Percentiles rank a stretch among this genome's conserved stretches.
Evolutionary conservation across 257 asterid genomes (phyloP).

Genomic region (Linaria vulgaris): DNA sequence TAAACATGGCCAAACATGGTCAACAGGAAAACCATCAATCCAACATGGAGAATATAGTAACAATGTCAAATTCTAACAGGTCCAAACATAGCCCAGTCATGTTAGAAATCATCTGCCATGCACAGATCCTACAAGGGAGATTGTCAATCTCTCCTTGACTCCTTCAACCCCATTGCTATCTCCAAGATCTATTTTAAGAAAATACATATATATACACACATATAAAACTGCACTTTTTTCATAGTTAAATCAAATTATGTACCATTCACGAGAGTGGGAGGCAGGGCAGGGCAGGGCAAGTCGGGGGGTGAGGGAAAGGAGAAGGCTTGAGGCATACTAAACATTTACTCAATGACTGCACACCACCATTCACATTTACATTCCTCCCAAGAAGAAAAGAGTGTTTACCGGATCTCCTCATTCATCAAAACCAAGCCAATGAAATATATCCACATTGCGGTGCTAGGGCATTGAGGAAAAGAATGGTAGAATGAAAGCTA

Average conservation of each 20-base stretch:
- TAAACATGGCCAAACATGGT: too few relatives aligned
- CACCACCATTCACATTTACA: constrained; percentile 40
- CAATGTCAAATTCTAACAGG: too few relatives aligned
- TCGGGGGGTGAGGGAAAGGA: not conserved
- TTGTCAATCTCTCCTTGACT: not conserved
- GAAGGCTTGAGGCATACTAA: not conserved
- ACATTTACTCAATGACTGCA: constrained; percentile 34
- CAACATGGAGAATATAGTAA: too few relatives aligned
- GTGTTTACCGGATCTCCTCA: constrained; percentile 28
- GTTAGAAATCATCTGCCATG: not conserved
- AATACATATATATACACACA: too few relatives aligned
- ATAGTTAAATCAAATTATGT: constrained; percentile 12
- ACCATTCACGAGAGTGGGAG: constrained; percentile 19
- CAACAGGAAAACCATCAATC: too few relatives aligned
- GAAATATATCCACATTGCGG: constrained; percentile 33
- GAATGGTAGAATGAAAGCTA: constrained; percentile 30
- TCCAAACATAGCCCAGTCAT: too few relatives aligned
- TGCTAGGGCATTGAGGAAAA: constrained; percentile 30
- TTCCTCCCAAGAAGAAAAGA: constrained; percentile 33
- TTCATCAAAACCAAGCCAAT: constrained; percentile 17
- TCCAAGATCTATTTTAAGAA: not conserved
- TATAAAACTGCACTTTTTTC: constrained; percentile 20
- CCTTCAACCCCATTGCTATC: too few relatives aligned
- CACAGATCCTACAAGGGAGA: not conserved
- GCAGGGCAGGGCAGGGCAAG: not conserved